Base-by-base conservation (phyloP, 495 filamentous ascomycete genomes). In the Neurospora sp. region DNA sequence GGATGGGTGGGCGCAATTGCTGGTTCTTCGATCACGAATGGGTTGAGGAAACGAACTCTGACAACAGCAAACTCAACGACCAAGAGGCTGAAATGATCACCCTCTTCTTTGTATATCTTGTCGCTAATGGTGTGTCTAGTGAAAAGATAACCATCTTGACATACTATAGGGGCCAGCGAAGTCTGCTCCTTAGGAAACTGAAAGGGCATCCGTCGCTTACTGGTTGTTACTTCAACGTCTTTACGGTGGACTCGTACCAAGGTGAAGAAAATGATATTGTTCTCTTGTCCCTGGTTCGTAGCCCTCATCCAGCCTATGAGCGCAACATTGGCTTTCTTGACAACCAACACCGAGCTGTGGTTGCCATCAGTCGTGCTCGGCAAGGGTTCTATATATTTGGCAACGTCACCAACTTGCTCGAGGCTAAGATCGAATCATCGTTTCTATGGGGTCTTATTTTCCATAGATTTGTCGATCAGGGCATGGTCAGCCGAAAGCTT, bases 261-360 rank as follows among this genome's bases (percentile, higher is more conserved):
- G 95, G 95, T 38, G 94, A 98, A 79, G 94, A 98, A 77, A 98
- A 98, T 76, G 93, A 93, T 23, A 85, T 98, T 42, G 83, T 98
- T 20, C 76, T 98, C 5, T 85, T 98, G 1, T 97, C 95, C 0
- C 83, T 98, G 0, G 95, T 97, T 12, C 86, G 96, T 66, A 95
- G 91, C 77, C 80, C 80, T 3, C 71, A 76, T 14, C 69, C 37
- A 0, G 76, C 76, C 20, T 74, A 76, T 11, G 54, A 75, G 14
- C 75, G 71, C 31, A 72, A 83, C 41, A 89, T 93, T 69, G 93
- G 93, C 4, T 98, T 95, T 77, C 82, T 96, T 27, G 84, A 85
- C 11, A 89, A 92, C 66, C 85, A 90, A 76, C 96, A 97, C 75
- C 89, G 95, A 75, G 88, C 94, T 14, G 95, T 95, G 18, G 96